Conservation (phyloP, 345 rosid species). For the Sapria himalayana region DNA sequence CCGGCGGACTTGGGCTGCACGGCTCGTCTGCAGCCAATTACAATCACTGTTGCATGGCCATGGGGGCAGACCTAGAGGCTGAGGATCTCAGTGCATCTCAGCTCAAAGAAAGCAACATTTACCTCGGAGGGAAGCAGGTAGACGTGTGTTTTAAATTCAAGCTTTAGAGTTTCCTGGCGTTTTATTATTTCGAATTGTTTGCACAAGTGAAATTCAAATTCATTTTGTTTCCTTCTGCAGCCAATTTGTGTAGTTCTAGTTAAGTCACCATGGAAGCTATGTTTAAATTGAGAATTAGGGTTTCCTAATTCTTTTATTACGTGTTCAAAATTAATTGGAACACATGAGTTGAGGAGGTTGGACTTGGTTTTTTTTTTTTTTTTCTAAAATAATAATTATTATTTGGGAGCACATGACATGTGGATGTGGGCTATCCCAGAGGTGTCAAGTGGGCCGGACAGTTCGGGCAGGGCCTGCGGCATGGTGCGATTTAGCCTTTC, state of each 20-base stretch:
- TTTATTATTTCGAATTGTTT: not conserved
- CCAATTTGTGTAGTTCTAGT: conserved; percentile 1
- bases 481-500: too few species aligned
- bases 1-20: conserved; percentile 60
- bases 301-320: not conserved
- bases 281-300: not conserved
- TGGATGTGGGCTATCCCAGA: too few species aligned
- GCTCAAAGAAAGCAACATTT: conserved; percentile 60
- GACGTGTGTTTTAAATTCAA: conserved; percentile 7
- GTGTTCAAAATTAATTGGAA: too few species aligned
- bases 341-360: too few species aligned
- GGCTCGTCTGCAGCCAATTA: conserved; percentile 62
- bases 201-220: conserved; percentile 1
- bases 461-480: too few species aligned
- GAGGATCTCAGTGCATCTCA: conserved; percentile 68
- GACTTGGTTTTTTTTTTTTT: too few species aligned
- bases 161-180: not conserved
- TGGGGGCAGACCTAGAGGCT: conserved; percentile 47
- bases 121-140: conserved; percentile 64
- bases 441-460: too few species aligned
- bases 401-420: too few species aligned
- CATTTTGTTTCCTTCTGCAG: not conserved
- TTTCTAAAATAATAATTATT: too few species aligned
- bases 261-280: too few species aligned
- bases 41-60: conserved; percentile 36